Evolutionary conservation across 805 yeast genomes (phyloP), one percentile per base, ranked within the genome.

Genomic region (Peterozyma xylosa): DNA sequence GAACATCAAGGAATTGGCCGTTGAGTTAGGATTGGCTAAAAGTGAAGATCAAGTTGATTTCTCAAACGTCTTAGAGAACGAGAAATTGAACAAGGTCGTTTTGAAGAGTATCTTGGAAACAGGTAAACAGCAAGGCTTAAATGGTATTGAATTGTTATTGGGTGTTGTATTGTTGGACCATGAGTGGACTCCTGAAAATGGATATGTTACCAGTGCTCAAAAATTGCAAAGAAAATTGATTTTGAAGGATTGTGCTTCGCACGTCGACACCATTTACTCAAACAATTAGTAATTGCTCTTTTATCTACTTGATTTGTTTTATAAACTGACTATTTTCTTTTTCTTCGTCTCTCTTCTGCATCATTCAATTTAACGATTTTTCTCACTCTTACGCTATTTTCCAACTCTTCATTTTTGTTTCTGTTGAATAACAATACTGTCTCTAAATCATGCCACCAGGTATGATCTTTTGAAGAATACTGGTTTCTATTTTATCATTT

Each of bases 181-280:
- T 42, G 99, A 93, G 70, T 93, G 99, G 98, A 93, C 98, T 35
- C 98, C 99, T 37, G 93, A 88, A 65, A 86, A 80, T 59, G 98
- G 96, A 0, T 87, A 70, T 52, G 95, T 91, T 45, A 89, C 98
- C 13, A 81, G 95, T 47, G 99, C 99, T 21, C 97, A 90, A 67
- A 93, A 93, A 68, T 75, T 93, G 57, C 96, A 91, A 72, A 84
- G 99, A 73, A 86, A 76, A 73, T 85, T 85, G 71, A 93, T 93
- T 58, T 68, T 87, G 53, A 77, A 72, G 30, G 76, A 81, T 48
- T 85, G 82, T 59, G 64, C 81, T 63, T 73, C 73, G 33, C 76
- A 73, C 40, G 86, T 93, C 55, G 86, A 85, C 48, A 69, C 67
- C 47, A 75, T 87, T 33, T 90, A 86, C 52, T 53, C 51, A 29